Evolutionary conservation across 2,329 filamentous ascomycete species (phyloP).

Genomic region (Chaetomium sp.): DNA sequence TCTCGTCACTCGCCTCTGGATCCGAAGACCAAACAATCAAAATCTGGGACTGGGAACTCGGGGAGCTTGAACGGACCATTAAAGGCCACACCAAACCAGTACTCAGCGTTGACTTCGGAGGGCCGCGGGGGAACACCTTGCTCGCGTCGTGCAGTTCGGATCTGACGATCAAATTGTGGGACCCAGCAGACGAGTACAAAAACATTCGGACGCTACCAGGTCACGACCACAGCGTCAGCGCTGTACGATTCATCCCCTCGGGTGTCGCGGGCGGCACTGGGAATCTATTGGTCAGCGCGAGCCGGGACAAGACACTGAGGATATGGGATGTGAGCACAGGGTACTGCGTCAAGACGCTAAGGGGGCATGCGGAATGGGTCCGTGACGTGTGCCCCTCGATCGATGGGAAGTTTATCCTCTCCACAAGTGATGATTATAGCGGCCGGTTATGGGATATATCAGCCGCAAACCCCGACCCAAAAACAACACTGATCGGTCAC

Average conservation of each 20-base stretch:
- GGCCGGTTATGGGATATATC: conserved; percentile 80
- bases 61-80: conserved; percentile 81
- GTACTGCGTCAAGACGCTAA: conserved; percentile 85
- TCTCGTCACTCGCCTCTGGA: conserved; percentile 81
- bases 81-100: conserved; percentile 90
- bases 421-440: conserved; percentile 75
- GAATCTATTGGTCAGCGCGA: conserved; percentile 80
- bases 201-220: conserved; percentile 87
- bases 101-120: conserved; percentile 83
- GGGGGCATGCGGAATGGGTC: conserved; percentile 86
- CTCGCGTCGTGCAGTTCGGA: conserved; percentile 80
- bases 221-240: conserved; percentile 87
- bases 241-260: conserved; percentile 80
- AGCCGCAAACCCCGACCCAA: conserved; percentile 60
- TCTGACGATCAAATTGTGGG: conserved; percentile 91
- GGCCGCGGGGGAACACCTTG: conserved; percentile 70
- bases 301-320: conserved; percentile 73
- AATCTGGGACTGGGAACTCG: conserved; percentile 95
- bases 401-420: conserved; percentile 78
- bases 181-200: conserved; percentile 87
- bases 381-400: conserved; percentile 75
- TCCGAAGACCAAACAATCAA: conserved; percentile 93
- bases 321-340: conserved; percentile 94
- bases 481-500: conserved; percentile 75
- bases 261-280: conserved; percentile 73